Conservation (phyloP, 148 eudicot species). For the Chenopodium berlandieri region DNA sequence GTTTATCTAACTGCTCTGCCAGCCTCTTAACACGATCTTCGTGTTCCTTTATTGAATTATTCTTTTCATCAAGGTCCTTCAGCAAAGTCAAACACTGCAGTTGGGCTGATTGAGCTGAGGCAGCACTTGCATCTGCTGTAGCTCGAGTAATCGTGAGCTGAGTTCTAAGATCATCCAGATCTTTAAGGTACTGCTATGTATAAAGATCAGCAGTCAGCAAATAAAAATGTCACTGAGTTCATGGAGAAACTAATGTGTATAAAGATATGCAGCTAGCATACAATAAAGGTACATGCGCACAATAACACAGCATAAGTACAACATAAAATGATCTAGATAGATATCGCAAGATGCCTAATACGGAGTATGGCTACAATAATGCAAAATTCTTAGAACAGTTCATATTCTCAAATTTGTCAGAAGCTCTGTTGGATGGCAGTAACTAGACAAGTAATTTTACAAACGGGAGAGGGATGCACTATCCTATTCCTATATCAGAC, state of each 20-base stretch:
- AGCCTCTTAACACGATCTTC: slow-evolving; percentile 69
- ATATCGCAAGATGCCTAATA: neutral
- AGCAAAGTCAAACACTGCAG: slow-evolving; percentile 62
- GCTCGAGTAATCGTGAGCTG: slow-evolving; percentile 68
- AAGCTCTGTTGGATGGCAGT: too few species aligned
- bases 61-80: slow-evolving; percentile 70
- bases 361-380: neutral
- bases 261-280: neutral
- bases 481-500: too few species aligned
- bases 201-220: neutral
- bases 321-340: neutral
- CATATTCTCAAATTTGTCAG: too few species aligned
- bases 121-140: slow-evolving; percentile 79
- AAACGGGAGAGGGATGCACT: too few species aligned
- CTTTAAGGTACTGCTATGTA: slow-evolving; percentile 59
- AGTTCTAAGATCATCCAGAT: slow-evolving; percentile 66
- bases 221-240: neutral
- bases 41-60: slow-evolving; percentile 66
- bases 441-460: too few species aligned
- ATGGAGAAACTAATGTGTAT: neutral
- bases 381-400: too few species aligned
- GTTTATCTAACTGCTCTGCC: slow-evolving; percentile 69
- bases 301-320: neutral
- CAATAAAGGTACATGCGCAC: neutral
- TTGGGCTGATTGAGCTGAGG: slow-evolving; percentile 85